These are phyloP conservation scores for Dentipellis fragilis DNA, from an alignment of 768 basidiomycete species.

Conservation along the genomic window DNA sequence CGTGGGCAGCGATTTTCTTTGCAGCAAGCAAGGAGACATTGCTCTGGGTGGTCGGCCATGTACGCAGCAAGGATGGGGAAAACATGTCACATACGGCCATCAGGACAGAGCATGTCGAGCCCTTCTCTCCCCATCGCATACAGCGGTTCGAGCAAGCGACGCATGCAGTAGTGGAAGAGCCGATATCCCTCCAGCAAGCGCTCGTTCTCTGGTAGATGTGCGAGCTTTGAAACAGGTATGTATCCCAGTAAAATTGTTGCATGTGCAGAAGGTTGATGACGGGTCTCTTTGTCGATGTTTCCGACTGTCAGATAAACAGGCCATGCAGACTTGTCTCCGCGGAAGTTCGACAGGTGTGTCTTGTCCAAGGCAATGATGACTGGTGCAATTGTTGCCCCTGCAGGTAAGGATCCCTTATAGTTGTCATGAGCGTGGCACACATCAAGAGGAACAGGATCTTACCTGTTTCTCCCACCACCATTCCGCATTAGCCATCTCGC, in stretches of 20 bases:
- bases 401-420: background rate
- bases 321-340: slow-evolving; percentile 31
- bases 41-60: slow-evolving; percentile 35
- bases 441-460: background rate
- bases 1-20: slow-evolving; percentile 13
- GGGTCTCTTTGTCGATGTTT: slow-evolving; percentile 30
- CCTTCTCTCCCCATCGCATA: slow-evolving; percentile 22
- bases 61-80: slow-evolving; percentile 32
- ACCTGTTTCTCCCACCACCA: slow-evolving; percentile 31
- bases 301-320: slow-evolving; percentile 37
- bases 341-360: slow-evolving; percentile 30
- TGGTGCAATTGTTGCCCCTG: slow-evolving; percentile 26
- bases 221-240: slow-evolving; percentile 26
- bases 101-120: slow-evolving; percentile 25
- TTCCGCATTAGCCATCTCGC: slow-evolving; percentile 28
- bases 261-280: slow-evolving; percentile 24
- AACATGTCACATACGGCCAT: slow-evolving; percentile 22
- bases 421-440: slow-evolving; percentile 1
- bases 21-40: slow-evolving; percentile 25
- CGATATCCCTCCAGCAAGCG: slow-evolving; percentile 14
- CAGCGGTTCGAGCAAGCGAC: slow-evolving; percentile 22
- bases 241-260: slow-evolving; percentile 30
- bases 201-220: slow-evolving; percentile 16
- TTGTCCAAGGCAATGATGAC: slow-evolving; percentile 39
- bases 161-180: slow-evolving; percentile 31